Evolutionary conservation across 768 basidiomycete genomes (phyloP).

Genomic region (Daedaleopsis nitida): DNA sequence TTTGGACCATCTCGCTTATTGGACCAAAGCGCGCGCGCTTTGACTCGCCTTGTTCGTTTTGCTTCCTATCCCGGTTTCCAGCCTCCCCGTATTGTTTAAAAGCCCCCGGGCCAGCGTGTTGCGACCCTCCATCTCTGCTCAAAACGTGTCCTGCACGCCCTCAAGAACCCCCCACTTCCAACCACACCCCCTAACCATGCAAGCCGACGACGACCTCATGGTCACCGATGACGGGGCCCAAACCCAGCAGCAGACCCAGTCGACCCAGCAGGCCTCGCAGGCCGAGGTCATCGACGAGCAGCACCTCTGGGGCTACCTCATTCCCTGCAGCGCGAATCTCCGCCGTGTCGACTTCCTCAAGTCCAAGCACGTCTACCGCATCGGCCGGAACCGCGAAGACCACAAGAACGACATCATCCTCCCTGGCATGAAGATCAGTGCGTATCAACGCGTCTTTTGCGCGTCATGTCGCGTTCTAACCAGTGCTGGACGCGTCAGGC

Average conservation of each 20-base stretch:
- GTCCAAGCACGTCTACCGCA: conserved; percentile 44
- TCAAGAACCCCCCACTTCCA: neutral
- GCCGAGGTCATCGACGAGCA: conserved; percentile 27
- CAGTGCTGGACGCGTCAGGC: conserved; percentile 39
- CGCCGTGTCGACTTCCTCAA: conserved; percentile 66
- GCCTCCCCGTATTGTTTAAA: neutral
- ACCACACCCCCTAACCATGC: conserved; percentile 2
- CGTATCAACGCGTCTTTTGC: conserved; percentile 29
- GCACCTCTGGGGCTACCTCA: conserved; percentile 71
- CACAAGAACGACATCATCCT: conserved; percentile 53
- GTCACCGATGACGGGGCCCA: conserved; percentile 15
- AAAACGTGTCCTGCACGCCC: neutral
- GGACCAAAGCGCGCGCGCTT: neutral
- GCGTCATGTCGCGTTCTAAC: neutral
- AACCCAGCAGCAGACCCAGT: conserved; percentile 35
- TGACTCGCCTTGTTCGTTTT: neutral
- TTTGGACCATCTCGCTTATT: neutral
- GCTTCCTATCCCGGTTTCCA: neutral
- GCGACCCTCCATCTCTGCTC: neutral
- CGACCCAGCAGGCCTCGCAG: conserved; percentile 45
- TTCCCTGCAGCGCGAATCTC: conserved; percentile 57
- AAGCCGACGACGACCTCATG: conserved; percentile 23
- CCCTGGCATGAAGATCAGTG: conserved; percentile 75
- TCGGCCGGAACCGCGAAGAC: conserved; percentile 52
- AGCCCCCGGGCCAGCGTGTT: neutral